These are phyloP conservation scores for Fusarium domesticum DNA, from an alignment of 2,329 filamentous ascomycete species.

Conservation along the genomic window DNA sequence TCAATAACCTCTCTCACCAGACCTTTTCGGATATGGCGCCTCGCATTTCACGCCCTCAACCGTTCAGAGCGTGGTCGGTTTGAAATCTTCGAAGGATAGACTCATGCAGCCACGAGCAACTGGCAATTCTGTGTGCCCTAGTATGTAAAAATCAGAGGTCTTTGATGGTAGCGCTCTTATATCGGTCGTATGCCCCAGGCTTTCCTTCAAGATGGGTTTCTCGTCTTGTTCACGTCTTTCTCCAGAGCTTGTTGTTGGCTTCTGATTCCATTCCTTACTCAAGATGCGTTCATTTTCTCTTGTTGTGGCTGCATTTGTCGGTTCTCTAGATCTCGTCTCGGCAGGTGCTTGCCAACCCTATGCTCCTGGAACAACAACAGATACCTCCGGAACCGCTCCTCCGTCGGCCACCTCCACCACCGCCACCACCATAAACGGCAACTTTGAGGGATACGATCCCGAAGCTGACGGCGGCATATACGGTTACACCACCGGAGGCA, in stretches of 20 bases:
- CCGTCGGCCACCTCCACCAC: background rate
- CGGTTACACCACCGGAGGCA: constrained; percentile 11
- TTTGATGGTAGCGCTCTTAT: background rate
- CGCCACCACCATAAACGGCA: constrained; percentile 21
- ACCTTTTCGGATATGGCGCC: background rate
- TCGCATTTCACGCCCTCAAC: background rate
- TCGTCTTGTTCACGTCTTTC: background rate
- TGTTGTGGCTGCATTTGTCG: background rate
- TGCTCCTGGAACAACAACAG: background rate
- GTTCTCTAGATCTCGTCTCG: background rate
- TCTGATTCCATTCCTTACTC: background rate
- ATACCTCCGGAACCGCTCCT: constrained; percentile 3
- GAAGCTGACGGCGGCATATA: constrained; percentile 18
- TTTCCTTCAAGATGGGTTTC: background rate
- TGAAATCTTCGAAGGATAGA: background rate
- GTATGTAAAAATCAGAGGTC: no score
- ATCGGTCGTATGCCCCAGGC: background rate
- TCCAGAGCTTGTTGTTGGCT: background rate
- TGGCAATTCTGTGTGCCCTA: no score
- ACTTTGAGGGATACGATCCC: constrained; percentile 22
- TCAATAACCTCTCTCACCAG: background rate
- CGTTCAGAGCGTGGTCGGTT: background rate
- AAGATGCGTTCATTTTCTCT: background rate
- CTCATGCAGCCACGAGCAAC: background rate
- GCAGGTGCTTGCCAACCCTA: background rate